Conservation (phyloP, 2,329 filamentous ascomycete species). For the Penicillium sp. region DNA sequence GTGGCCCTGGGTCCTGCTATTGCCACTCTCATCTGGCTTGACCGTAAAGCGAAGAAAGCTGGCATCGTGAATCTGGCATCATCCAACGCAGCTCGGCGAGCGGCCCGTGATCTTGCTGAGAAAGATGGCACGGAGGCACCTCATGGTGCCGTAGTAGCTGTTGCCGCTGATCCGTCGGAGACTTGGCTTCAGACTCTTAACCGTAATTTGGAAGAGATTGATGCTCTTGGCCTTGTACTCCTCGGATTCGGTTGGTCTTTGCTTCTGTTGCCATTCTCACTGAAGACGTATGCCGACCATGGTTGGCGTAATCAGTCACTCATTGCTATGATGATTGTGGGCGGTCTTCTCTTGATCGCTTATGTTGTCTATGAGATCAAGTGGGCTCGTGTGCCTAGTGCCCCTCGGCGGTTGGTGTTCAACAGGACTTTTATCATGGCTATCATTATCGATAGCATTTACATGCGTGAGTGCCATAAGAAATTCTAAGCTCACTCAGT, state of each 20-base stretch:
- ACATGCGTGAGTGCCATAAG: neutral
- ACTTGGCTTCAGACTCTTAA: neutral
- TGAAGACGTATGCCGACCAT: neutral
- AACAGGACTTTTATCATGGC: neutral
- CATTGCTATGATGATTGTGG: slow-evolving; percentile 2
- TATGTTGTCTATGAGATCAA: neutral
- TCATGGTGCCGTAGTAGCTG: neutral
- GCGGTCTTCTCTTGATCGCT: neutral
- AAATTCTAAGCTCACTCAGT: neutral
- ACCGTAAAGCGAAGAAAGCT: slow-evolving; percentile 1
- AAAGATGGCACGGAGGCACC: neutral
- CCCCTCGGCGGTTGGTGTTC: neutral
- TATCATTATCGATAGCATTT: neutral
- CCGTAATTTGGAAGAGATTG: neutral
- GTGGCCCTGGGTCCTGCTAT: neutral
- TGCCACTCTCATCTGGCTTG: neutral
- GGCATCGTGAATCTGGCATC: slow-evolving; percentile 1
- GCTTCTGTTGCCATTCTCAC: neutral
- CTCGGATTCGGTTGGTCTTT: neutral
- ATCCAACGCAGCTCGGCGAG: neutral
- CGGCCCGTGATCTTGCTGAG: neutral
- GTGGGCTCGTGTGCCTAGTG: neutral
- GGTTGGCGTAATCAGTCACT: neutral
- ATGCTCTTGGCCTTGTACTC: neutral
- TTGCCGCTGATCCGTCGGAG: neutral